phyloP scores from a whole-genome alignment of 768 basidiomycete species.

The Butyriboletus loyo region DNA sequence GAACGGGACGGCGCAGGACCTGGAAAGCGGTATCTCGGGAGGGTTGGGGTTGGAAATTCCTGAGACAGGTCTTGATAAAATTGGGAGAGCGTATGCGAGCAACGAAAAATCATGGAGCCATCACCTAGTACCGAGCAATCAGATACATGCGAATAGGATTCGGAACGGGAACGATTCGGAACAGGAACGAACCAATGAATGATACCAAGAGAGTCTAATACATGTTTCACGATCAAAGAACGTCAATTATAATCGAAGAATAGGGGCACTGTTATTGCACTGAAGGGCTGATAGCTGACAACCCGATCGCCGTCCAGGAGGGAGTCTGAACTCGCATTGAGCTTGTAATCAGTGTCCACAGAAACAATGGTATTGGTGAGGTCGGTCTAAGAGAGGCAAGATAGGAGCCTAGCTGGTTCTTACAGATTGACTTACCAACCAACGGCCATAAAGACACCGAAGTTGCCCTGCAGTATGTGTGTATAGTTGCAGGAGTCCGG shows the following conservation, averaged over 20 bases:
- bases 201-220: conserved; percentile 30
- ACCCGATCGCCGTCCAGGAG: conserved; percentile 13
- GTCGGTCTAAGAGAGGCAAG: conserved; percentile 7
- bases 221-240: conserved; percentile 18
- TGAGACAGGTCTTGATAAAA: conserved; percentile 19
- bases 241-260: conserved; percentile 24
- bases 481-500: conserved; percentile 11
- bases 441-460: background rate
- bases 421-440: conserved; percentile 8
- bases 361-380: conserved; percentile 11
- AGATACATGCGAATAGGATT: background rate
- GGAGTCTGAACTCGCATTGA: background rate
- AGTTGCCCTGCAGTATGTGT: conserved; percentile 15
- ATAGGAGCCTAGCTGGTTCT: background rate
- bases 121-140: conserved; percentile 20
- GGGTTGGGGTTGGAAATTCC: conserved; percentile 9
- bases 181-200: conserved; percentile 21
- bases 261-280: conserved; percentile 3
- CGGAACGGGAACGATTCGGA: background rate
- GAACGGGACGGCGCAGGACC: conserved; percentile 2
- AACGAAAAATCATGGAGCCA: conserved; percentile 17
- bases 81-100: conserved; percentile 25
- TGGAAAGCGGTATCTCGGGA: conserved; percentile 18
- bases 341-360: conserved; percentile 5
- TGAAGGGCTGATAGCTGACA: conserved; percentile 1